These are phyloP conservation scores for Aspergillus saccharolyticus DNA, from an alignment of 495 filamentous ascomycete species.

Conservation along the genomic window DNA sequence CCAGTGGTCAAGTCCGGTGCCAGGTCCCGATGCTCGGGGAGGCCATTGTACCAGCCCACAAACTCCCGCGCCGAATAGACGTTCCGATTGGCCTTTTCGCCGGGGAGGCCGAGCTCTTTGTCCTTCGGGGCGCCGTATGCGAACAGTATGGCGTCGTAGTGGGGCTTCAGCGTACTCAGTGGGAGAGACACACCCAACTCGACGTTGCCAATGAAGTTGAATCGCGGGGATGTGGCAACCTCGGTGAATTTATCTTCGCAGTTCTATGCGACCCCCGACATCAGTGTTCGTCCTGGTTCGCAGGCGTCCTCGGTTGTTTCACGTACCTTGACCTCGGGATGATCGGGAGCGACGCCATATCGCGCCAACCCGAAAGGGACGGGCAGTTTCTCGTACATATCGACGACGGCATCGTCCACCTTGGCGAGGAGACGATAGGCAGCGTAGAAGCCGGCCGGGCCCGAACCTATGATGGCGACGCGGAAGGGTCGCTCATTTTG, in stretches of 20 bases:
- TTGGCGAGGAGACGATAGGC: conserved; percentile 76
- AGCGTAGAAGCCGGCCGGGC: conserved; percentile 94
- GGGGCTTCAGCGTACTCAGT: conserved; percentile 60
- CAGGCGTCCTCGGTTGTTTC: neutral
- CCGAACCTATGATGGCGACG: conserved; percentile 88
- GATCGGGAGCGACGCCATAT: conserved; percentile 93
- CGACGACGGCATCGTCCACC: conserved; percentile 64
- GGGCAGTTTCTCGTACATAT: conserved; percentile 94
- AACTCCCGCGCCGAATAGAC: conserved; percentile 89
- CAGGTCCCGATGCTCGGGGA: conserved; percentile 77
- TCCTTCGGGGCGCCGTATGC: conserved; percentile 89
- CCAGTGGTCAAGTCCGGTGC: conserved; percentile 69
- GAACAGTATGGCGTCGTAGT: conserved; percentile 91
- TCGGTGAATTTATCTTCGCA: conserved; percentile 90
- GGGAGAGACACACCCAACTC: conserved; percentile 71
- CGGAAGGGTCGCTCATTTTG: conserved; percentile 55
- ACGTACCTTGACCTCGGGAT: conserved; percentile 92
- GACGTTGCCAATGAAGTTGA: conserved; percentile 90
- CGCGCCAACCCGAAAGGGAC: conserved; percentile 89
- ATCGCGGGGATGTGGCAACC: conserved; percentile 72
- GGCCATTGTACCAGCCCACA: conserved; percentile 97
- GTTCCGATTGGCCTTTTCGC: conserved; percentile 65
- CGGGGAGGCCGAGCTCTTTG: conserved; percentile 68
- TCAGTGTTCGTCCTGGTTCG: neutral
- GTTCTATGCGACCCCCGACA: conserved; percentile 51